Base-by-base conservation (phyloP, 2,329 filamentous ascomycete species). In the Chrysoporthe cubensis region DNA sequence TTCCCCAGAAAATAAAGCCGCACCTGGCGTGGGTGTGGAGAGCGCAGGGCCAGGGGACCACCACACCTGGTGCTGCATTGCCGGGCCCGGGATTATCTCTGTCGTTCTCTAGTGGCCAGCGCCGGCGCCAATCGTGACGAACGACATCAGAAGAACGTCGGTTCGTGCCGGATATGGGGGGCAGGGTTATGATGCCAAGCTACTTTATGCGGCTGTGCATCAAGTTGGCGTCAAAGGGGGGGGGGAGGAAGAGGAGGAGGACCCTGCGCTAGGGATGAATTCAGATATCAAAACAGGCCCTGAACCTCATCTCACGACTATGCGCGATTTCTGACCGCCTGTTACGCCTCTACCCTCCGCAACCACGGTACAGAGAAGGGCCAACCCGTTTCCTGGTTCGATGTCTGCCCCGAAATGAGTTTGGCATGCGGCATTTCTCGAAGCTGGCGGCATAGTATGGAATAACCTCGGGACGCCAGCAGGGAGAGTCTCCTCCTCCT, bases 281-380 rank as follows among this genome's bases (percentile, higher is more conserved):
- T 57, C 42, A 56, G 48, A 68, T 68, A 68, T 65, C 66, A 65
- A 44, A 46, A 21, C 48, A 26, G 37, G 11, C 66, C 66, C 62
- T 61, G 66, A 56, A 58, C 37, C 44, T 18, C 66, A 21, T 62
- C 57, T 56, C n/a, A n/a, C 40, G 14, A 54, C 46, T 68, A 68
- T 68, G 66, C 62, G 66, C 66, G 66, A 68, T 68, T 65, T 68
- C 66, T 68, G 66, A 65, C 66, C 62, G 66, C 66, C 44, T 68
- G 66, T 68, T 68, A 68, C 65, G 42, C 57, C 57, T 68, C 62
- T 68, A 68, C 62, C 40, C 50, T 48, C 37, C 18, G 14, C 56
- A 4, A 59, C 26, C 37, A 54, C 16, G 43, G 7, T 37, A n/a
- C 16, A 21, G 18, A n/a, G 4, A 13, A 40, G 44, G 18, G 16